A percentile compares a stretch with the other conserved stretches of the same genome.
These are phyloP conservation scores for Diaporthe citrichinensis DNA, from an alignment of 2,329 filamentous ascomycete species.

Conservation along the genomic window DNA sequence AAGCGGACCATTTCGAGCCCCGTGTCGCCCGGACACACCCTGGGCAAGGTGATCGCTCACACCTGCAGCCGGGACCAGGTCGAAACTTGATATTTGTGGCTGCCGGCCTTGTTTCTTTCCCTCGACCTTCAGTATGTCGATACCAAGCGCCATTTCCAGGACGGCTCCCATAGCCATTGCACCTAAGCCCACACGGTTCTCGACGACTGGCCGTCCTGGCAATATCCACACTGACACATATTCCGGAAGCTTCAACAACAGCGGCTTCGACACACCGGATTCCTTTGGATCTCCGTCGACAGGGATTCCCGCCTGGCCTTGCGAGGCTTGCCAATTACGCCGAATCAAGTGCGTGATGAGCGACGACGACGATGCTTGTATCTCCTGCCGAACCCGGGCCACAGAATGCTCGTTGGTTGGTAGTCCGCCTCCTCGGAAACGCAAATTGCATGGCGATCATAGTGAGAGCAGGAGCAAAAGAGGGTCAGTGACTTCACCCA, in stretches of 20 bases:
- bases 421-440: slow-evolving; percentile 83
- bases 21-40: slow-evolving; percentile 18
- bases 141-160: slow-evolving; percentile 67
- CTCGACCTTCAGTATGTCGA: slow-evolving; percentile 63
- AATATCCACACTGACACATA: slow-evolving; percentile 65
- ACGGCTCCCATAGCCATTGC: slow-evolving; percentile 78
- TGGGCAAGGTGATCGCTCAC: slow-evolving; percentile 35
- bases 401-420: slow-evolving; percentile 84
- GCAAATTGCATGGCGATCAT: slow-evolving; percentile 78
- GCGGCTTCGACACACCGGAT: slow-evolving; percentile 66
- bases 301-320: slow-evolving; percentile 66
- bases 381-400: slow-evolving; percentile 83
- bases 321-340: slow-evolving; percentile 81
- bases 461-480: slow-evolving; percentile 75
- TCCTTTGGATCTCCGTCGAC: slow-evolving; percentile 56
- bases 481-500: slow-evolving; percentile 69
- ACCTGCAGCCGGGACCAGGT: slow-evolving; percentile 20
- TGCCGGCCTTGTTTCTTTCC: slow-evolving; percentile 20
- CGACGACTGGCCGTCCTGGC: slow-evolving; percentile 60
- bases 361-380: slow-evolving; percentile 80
- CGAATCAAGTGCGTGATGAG: slow-evolving; percentile 82
- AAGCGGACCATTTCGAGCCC: slow-evolving; percentile 20
- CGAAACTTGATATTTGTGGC: slow-evolving; percentile 19
- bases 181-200: slow-evolving; percentile 67
- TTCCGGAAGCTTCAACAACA: slow-evolving; percentile 61